Base-by-base conservation (phyloP, 2,329 filamentous ascomycete genomes). In the Monilinia vaccinii-corymbosi region DNA sequence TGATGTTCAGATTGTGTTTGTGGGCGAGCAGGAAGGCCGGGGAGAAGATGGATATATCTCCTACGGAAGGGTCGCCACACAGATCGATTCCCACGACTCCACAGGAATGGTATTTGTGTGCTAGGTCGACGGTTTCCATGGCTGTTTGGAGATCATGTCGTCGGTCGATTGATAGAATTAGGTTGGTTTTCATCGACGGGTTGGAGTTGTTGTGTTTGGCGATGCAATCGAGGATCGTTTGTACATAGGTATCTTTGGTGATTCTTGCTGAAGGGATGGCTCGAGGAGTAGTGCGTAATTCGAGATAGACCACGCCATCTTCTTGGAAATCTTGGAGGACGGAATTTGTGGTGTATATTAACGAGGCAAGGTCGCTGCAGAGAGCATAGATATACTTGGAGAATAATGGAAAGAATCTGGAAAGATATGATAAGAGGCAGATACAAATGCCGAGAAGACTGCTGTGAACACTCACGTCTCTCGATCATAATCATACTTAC, bases 221-320 rank as follows among this genome's bases (percentile, higher is more conserved):
- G 34, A 93, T 84, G n/a, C 82, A 78, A n/a, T 75, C 72, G 10
- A 91, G 77, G n/a, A 94, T 78, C 7, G 81, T 81, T 38, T 75
- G 66, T 36, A 93, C 78, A 72, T 94, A 93, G 58, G 77, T 75
- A 4, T 80, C 79, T 53, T 64, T 68, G 63, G 84, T 83, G 28
- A 83, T 81, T 16, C 73, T 73, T 7, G 76, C 75, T 0, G 73
- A 70, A 3, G 79, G 76, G 38, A 86, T 81, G 2, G 80, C 78
- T 57, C 90, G 82, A 1, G 90, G 90, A 1, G 89, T 94, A 0
- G 89, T 93, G 47, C 90, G 84, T 28, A 94, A 80, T 71, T 95
- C 90, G 14, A 92, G 79, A 70, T 94, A 93, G 60, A 82, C 78
- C 18, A 93, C 85, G 40, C 88, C 87, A 69, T 94, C 89, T 31